Percentiles rank a stretch among this genome's conserved stretches.
Evolutionary conservation across 176 grass and related monocot genomes (phyloP).

Genomic region (Juncus inflexus): DNA sequence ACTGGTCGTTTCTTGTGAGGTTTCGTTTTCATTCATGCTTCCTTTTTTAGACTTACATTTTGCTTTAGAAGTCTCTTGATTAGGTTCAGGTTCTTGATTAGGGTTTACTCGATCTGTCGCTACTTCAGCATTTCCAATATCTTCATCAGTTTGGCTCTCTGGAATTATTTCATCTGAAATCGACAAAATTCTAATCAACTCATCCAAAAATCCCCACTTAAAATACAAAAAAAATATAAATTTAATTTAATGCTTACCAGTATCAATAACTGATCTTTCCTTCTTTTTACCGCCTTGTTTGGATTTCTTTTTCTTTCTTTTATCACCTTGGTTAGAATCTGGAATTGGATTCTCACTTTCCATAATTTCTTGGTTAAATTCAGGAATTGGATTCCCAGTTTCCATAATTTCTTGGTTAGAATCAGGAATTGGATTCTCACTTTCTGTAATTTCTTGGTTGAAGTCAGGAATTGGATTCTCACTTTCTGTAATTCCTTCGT

Average conservation of each 20-base stretch:
- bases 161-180: constrained; percentile 12
- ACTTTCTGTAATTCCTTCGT: constrained; percentile 21
- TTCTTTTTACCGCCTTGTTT: constrained; percentile 40
- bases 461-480: constrained; percentile 17
- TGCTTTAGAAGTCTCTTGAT: neutral
- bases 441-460: constrained; percentile 3
- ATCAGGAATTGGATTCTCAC: neutral
- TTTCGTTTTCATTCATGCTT: constrained; percentile 6
- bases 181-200: neutral
- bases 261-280: constrained; percentile 23
- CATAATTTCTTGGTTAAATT: constrained; percentile 6
- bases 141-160: constrained; percentile 1
- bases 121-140: neutral
- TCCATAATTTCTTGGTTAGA: constrained; percentile 23
- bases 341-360: constrained; percentile 21
- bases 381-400: constrained; percentile 20
- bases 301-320: constrained; percentile 20
- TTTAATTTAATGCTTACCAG: constrained; percentile 23
- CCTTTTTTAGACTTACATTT: neutral
- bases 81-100: neutral
- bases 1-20: neutral
- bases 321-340: constrained; percentile 15
- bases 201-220: neutral
- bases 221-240: neutral
- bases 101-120: neutral